phyloP scores from a whole-genome alignment of 352 stramenopile species.

The Globisporangium sylvaticum region DNA sequence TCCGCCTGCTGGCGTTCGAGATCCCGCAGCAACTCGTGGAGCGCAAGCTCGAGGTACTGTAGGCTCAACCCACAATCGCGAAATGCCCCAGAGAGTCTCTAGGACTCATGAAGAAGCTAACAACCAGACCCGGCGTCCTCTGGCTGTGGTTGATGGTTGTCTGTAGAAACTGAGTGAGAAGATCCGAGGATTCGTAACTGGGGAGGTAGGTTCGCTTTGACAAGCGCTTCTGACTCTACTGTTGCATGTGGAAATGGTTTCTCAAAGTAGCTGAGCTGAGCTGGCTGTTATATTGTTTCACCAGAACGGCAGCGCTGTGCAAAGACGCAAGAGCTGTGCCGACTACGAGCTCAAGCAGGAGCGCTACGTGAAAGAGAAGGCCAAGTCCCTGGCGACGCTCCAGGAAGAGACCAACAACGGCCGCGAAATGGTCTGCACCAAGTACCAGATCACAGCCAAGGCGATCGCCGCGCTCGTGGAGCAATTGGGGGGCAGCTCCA shows the following conservation, averaged over 20 bases:
- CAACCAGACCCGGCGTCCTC: background rate
- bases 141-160: background rate
- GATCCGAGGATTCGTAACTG: constrained; percentile 3
- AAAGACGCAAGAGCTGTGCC: constrained; percentile 18
- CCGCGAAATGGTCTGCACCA: constrained; percentile 44
- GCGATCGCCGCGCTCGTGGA: constrained; percentile 55
- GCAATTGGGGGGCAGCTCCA: constrained; percentile 42
- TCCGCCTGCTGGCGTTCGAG: constrained; percentile 66
- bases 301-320: constrained; percentile 3
- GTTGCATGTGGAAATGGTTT: no score
- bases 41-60: constrained; percentile 52
- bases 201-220: no score
- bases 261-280: background rate
- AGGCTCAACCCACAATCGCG: background rate
- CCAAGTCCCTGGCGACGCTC: constrained; percentile 43
- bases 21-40: constrained; percentile 53
- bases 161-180: constrained; percentile 45
- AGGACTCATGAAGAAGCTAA: background rate
- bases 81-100: background rate
- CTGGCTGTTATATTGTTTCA: background rate
- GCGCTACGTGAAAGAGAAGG: constrained; percentile 32
- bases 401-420: constrained; percentile 58
- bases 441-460: constrained; percentile 49
- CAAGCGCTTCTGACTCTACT: no score
- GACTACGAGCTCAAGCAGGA: constrained; percentile 42